A percentile compares a stretch with the other conserved stretches of the same genome.
These are phyloP conservation scores for Solanum chiquidenum DNA, from an alignment of 257 asterid genomes.

Conservation along the genomic window DNA sequence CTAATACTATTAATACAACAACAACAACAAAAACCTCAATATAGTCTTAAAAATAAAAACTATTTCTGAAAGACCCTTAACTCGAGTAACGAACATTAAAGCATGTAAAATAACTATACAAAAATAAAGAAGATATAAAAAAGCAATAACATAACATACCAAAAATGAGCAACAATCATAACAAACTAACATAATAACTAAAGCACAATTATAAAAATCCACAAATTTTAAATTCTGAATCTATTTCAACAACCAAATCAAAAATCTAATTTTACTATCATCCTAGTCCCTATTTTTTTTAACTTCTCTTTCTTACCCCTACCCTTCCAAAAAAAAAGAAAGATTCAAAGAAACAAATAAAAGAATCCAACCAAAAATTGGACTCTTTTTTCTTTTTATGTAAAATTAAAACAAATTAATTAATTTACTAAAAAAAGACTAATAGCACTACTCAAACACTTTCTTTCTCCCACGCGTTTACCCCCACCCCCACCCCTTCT, in stretches of 20 bases:
- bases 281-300: neutral
- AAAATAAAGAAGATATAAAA: too few relatives aligned
- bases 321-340: neutral
- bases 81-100: too few relatives aligned
- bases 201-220: neutral
- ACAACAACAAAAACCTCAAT: neutral
- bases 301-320: neutral
- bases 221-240: neutral
- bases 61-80: too few relatives aligned
- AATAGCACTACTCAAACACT: neutral
- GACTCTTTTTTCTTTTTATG: neutral
- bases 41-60: neutral
- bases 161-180: neutral
- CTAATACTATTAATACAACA: neutral
- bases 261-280: neutral
- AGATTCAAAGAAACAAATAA: neutral
- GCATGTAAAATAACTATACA: rapidly evolving
- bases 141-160: neutral
- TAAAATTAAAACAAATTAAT: neutral
- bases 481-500: neutral
- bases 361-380: neutral
- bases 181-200: neutral
- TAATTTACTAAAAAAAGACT: neutral
- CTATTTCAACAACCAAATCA: rapidly evolving
- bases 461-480: neutral